These are phyloP conservation scores for Akebia trifoliata DNA, from an alignment of 164 flowering plant genomes.

Conservation along the genomic window DNA sequence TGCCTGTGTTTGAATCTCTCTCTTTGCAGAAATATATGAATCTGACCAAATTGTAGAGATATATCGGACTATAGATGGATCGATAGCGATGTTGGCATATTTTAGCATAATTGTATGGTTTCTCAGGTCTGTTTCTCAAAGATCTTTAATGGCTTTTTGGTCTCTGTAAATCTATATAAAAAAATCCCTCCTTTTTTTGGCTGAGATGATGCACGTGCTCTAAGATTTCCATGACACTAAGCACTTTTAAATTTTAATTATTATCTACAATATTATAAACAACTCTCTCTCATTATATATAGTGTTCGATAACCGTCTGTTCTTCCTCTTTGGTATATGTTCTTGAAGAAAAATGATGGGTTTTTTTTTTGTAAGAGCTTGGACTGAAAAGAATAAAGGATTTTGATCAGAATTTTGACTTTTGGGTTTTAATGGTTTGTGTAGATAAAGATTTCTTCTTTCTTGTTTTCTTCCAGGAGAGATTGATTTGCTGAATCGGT, in stretches of 20 bases:
- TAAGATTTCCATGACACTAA: slow-evolving; percentile 44
- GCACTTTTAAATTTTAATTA: slow-evolving; percentile 23
- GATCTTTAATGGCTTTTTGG: slow-evolving; percentile 25
- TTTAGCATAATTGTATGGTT: slow-evolving; percentile 11
- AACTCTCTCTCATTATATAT: slow-evolving; percentile 18
- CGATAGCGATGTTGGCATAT: slow-evolving; percentile 7
- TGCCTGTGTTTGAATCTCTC: slow-evolving; percentile 27
- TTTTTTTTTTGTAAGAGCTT: not conserved
- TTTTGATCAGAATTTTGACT: not conserved
- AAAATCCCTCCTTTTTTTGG: slow-evolving; percentile 18
- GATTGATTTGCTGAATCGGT: too few relatives aligned
- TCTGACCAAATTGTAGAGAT: slow-evolving; percentile 40
- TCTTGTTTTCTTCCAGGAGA: slow-evolving; percentile 25
- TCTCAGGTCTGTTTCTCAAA: slow-evolving; percentile 23
- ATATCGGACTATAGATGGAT: slow-evolving; percentile 10
- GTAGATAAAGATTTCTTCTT: slow-evolving; percentile 7
- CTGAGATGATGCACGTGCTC: slow-evolving; percentile 67
- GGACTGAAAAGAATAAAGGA: not conserved
- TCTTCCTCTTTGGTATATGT: too few relatives aligned
- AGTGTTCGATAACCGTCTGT: slow-evolving; percentile 4
- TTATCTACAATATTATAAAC: slow-evolving; percentile 6
- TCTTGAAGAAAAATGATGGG: slow-evolving; percentile 9
- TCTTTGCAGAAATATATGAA: slow-evolving; percentile 47
- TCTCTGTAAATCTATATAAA: slow-evolving; percentile 29
- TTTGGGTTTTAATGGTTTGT: not conserved